phyloP scores from a whole-genome alignment of 139 green algal genomes.

The Gonium pectorale region DNA sequence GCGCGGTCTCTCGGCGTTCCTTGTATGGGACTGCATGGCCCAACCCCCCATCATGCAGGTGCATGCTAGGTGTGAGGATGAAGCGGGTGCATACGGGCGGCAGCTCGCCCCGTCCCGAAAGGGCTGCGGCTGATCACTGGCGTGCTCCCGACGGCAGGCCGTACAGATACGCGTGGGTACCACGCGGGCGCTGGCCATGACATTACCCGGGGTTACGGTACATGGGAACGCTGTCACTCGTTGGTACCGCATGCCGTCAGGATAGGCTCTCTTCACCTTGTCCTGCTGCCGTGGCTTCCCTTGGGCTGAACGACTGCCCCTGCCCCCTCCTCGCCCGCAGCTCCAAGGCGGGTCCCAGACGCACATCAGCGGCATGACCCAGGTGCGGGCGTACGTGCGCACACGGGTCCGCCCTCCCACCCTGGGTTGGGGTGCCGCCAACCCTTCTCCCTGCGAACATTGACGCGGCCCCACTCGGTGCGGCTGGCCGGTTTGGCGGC shows the following conservation, averaged over 20 bases:
- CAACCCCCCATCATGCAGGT: too few species aligned
- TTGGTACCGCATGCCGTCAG: too few species aligned
- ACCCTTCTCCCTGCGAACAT: not conserved
- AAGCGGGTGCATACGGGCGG: not conserved
- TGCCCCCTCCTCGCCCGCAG: not conserved
- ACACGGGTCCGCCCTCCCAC: not conserved
- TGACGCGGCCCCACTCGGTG: too few species aligned
- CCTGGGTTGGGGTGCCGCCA: not conserved
- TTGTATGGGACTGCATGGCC: not conserved
- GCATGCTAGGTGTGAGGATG: not conserved
- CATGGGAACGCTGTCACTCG: too few species aligned
- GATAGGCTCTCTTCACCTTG: not conserved
- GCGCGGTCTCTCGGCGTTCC: not conserved
- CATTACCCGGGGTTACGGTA: not conserved
- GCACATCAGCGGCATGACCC: slow-evolving; percentile 2
- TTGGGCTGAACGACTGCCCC: not conserved
- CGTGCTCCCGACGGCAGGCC: not conserved
- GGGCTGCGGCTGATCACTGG: not conserved
- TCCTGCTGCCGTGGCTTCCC: too few species aligned
- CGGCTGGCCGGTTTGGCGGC: not conserved
- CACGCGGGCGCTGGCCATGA: not conserved
- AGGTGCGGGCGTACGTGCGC: not conserved
- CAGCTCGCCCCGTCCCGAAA: too few species aligned
- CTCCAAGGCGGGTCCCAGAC: not conserved
- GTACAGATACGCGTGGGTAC: not conserved